phyloP scores from a whole-genome alignment of 78 protist species.

The Andalucia godoyi region DNA sequence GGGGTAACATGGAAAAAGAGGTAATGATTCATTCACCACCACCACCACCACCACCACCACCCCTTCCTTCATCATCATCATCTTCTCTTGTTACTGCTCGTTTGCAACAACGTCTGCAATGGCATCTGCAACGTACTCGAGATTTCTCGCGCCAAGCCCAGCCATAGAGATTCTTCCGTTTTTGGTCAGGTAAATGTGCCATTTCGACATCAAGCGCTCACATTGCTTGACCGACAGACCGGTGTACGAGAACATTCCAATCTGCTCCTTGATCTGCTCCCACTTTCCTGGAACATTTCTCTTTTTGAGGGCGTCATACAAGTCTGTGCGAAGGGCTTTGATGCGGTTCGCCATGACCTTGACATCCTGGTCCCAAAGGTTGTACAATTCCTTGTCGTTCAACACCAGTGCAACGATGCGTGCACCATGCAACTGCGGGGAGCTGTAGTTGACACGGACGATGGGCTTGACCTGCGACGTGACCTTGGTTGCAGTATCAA shows the following conservation, averaged over 20 bases:
- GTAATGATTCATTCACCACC: too few species aligned
- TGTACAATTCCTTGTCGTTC: slow-evolving; percentile 5
- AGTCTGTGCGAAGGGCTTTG: slow-evolving; percentile 42
- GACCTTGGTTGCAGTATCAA: slow-evolving; percentile 24
- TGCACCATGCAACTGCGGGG: slow-evolving; percentile 95
- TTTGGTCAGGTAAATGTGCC: slow-evolving; percentile 66
- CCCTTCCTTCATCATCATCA: too few species aligned
- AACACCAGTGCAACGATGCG: slow-evolving; percentile 69
- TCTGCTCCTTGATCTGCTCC: slow-evolving; percentile 75
- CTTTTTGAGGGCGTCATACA: slow-evolving; percentile 35
- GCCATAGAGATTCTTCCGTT: slow-evolving; percentile 95
- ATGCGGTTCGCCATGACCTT: slow-evolving; percentile 65
- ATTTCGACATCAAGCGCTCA: slow-evolving; percentile 34
- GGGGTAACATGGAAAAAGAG: too few species aligned
- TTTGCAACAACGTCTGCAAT: slow-evolving; percentile 38
- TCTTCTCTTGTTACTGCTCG: too few species aligned
- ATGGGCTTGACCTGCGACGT: slow-evolving; percentile 70
- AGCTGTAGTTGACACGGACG: slow-evolving; percentile 84
- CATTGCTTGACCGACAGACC: slow-evolving; percentile 52
- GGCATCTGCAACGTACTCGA: slow-evolving; percentile 64
- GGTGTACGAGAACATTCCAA: slow-evolving; percentile 93
- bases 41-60: too few species aligned
- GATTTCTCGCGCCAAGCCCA: slow-evolving; percentile 70
- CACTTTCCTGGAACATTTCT: slow-evolving; percentile 57
- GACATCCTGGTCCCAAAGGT: slow-evolving; percentile 52